Percentiles rank a stretch among this genome's conserved stretches.
Evolutionary conservation across 805 yeast genomes (phyloP).

Genomic region (Kodamaea restingae): DNA sequence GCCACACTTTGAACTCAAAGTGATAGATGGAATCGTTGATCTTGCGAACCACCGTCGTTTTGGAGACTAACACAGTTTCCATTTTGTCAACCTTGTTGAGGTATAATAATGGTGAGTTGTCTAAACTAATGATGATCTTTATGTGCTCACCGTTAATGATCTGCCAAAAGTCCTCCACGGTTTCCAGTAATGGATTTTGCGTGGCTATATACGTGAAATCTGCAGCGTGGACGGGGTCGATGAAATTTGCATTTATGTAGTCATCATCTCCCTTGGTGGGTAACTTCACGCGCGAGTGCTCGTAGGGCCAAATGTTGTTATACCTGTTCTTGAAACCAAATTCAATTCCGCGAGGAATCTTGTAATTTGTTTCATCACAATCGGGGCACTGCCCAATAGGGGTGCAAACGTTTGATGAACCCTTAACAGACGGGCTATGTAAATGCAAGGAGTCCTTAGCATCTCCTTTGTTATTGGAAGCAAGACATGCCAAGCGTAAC

Average conservation of each 20-base stretch:
- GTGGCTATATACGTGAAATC: conserved; percentile 39
- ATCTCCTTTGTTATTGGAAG: conserved; percentile 6
- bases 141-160: conserved; percentile 32
- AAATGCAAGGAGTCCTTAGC: conserved; percentile 4
- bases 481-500: conserved; percentile 24
- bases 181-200: conserved; percentile 40
- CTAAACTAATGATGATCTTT: conserved; percentile 34
- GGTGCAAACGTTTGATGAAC: conserved; percentile 26
- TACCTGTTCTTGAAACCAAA: conserved; percentile 31
- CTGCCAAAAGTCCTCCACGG: conserved; percentile 44
- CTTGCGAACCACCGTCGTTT: conserved; percentile 9
- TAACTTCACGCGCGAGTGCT: conserved; percentile 42
- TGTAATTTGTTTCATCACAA: conserved; percentile 38
- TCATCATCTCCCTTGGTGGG: conserved; percentile 27
- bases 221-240: conserved; percentile 13
- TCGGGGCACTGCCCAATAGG: conserved; percentile 41
- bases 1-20: conserved; percentile 42
- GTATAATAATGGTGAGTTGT: conserved; percentile 20
- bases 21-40: conserved; percentile 26
- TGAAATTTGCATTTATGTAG: conserved; percentile 45
- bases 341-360: conserved; percentile 42
- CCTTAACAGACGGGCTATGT: conserved; percentile 8
- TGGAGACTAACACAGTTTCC: conserved; percentile 6
- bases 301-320: conserved; percentile 47
- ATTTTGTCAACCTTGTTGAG: conserved; percentile 11